Conservation (phyloP, 345 rosid species). For the Cardamine chenopodiifolia region DNA sequence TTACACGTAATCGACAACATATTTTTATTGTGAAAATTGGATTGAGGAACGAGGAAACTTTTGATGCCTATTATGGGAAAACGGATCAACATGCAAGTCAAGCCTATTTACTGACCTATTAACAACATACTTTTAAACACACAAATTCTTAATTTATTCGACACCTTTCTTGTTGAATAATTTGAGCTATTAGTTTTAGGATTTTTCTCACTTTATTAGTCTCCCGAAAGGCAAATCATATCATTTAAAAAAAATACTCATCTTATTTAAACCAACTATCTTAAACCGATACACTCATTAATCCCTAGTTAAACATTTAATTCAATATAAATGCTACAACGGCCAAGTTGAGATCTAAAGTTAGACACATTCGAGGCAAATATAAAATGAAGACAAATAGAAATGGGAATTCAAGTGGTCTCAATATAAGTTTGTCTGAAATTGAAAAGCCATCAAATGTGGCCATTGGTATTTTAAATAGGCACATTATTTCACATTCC, state of each 20-base stretch:
- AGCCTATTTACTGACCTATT: conserved; percentile 37
- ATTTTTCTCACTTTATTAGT: conserved; percentile 25
- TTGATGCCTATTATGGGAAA: conserved; percentile 25
- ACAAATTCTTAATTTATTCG: conserved; percentile 9
- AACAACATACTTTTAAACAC: neutral
- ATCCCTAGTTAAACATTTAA: neutral
- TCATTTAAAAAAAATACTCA: neutral
- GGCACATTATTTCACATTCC: conserved; percentile 40
- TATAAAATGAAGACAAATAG: conserved; percentile 21
- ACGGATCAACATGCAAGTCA: conserved; percentile 41
- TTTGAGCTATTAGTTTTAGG: conserved; percentile 21
- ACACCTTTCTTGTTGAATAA: conserved; percentile 39
- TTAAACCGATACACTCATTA: neutral
- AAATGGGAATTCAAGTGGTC: conserved; percentile 25
- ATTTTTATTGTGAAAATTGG: conserved; percentile 24
- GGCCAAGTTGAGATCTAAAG: conserved; percentile 27
- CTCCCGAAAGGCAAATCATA: conserved; percentile 15
- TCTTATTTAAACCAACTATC: neutral
- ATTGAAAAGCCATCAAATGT: conserved; percentile 38
- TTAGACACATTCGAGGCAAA: conserved; percentile 33
- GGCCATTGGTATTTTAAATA: conserved; percentile 38
- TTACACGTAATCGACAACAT: neutral
- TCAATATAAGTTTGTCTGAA: conserved; percentile 28
- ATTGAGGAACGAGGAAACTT: conserved; percentile 31
- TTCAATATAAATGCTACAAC: conserved; percentile 19